Base-by-base conservation (phyloP, 768 basidiomycete species). In the Tubosaeta brunneosetosa region DNA sequence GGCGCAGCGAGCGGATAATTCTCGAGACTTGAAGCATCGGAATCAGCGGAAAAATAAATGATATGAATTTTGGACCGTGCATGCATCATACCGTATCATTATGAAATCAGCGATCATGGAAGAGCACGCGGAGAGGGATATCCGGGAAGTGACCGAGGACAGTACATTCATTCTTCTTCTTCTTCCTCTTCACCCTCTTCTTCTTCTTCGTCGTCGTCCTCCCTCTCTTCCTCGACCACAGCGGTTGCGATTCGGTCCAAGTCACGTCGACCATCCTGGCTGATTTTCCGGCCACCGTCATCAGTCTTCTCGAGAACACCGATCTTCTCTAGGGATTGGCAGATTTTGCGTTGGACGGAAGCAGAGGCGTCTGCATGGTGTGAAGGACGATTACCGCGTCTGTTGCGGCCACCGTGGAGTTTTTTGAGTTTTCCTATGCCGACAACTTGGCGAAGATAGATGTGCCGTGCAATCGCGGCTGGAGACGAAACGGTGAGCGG, bases 401-500 rank as follows among this genome's bases (percentile, higher is more conserved):
- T 82, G 78, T 94, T 93, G 69, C 91, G 86, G 58, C 91, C 90
- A 72, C 97, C 97, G 76, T 98, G 94, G 38, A 97, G 88, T 82
- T 97, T 98, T 74, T 83, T 85, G 34, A 97, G 83, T 27, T 89
- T 89, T 65, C 93, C 94, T 59, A 95, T 84, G 65, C 94, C 94
- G 64, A 94, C 91, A 69, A 91, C 88, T 79, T 95, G 94, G 72
- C 95, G 91, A 71, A 99, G 89, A 83, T 99, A 98, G 75, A 97
- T 97, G 86, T 97, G 95, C 67, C 95, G 88, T 74, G 95, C 95
- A 65, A 98, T 76, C 59, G 94, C 91, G 70, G 94, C 94, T 97
- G 65, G 32, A 31, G 22, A 41, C 22, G 19, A 45, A 51, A 2
- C 29, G 14, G 40, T 47, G 29, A 34, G 36, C 12, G 11, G 27